These are phyloP conservation scores for Carex arenaria DNA, from an alignment of 202 grass and related monocot genomes.

Conservation along the genomic window DNA sequence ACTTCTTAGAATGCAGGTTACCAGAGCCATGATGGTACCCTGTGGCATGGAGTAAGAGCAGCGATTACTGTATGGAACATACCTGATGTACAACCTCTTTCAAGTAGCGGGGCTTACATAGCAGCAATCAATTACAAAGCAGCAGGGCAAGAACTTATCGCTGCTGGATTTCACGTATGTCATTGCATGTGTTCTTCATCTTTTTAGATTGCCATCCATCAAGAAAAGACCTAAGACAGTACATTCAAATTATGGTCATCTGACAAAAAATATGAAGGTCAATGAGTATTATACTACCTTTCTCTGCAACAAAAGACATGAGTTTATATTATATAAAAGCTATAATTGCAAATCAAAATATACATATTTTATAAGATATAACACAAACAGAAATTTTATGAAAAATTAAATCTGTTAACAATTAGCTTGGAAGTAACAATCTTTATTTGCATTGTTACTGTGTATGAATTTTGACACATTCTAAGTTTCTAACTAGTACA, in stretches of 20 bases:
- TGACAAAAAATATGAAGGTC: background rate
- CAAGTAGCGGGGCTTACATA: background rate
- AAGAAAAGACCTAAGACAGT: no score
- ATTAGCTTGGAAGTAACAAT: no score
- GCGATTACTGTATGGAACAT: background rate
- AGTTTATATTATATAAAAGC: background rate
- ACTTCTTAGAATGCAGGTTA: background rate
- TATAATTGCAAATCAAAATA: background rate
- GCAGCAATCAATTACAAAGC: background rate
- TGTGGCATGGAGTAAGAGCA: background rate
- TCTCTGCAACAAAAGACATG: background rate
- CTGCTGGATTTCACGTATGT: constrained; percentile 16
- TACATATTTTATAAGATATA: background rate
- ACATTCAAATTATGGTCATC: background rate
- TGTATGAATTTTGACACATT: no score
- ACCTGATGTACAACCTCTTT: background rate
- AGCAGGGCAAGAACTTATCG: background rate
- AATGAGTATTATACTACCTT: background rate
- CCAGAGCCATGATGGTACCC: background rate
- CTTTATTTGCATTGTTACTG: no score
- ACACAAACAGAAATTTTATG: background rate
- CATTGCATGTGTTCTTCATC: background rate
- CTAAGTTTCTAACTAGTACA: no score
- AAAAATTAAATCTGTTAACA: no score
- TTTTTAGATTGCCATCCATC: background rate